Evolutionary conservation across 2,329 filamentous ascomycete genomes (phyloP), one percentile per base, ranked within the genome.

Genomic region (Balansia obtecta): DNA sequence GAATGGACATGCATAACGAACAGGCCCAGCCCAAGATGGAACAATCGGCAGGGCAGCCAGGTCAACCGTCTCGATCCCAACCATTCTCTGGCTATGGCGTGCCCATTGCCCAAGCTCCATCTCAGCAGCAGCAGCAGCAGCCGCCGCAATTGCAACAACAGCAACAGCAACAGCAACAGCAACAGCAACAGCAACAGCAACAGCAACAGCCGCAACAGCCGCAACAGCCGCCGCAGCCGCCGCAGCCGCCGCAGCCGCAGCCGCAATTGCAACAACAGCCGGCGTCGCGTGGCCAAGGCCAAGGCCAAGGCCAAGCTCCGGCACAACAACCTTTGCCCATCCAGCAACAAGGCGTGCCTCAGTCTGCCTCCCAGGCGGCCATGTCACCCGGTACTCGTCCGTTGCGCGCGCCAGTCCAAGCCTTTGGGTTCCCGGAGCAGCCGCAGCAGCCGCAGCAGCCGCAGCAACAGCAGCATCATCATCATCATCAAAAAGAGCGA

Each of bases 331-430:
- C 64, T 13, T 55, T 67, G 48, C 52, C 59, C 16, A 58, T 64
- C 50, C 63, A 62, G 51, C 62, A 72, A 47, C 71, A 72, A 20
- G 58, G 63, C 38, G 57, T 64, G 34, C 53, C 63, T 37, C 71
- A 71, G 52, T 61, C 66, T 45, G 62, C 62, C 13, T 59, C 68
- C 8, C 73, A 72, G 53, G 61, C 67, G n/a, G n/a, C n/a, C 44
- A 73, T 75, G 67, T 77, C 75, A 10, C 75, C 75, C 2, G 59
- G 59, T 41, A 55, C 63, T 46, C 68, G 70, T 30, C 68, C 72
- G 16, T 54, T 73, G 20, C 68, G 73, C 55, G 70, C 72, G 22
- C 71, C 72, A 11, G 55, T 62, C 16, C 65, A 64, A 27, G 59
- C 62, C 15, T 75, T 74, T 53, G 64, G 68, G 5, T 75, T 74